A percentile compares a stretch with the other conserved stretches of the same genome.
These are phyloP conservation scores for Erodium texanum DNA, from an alignment of 441 rosid genomes.

Conservation along the genomic window DNA sequence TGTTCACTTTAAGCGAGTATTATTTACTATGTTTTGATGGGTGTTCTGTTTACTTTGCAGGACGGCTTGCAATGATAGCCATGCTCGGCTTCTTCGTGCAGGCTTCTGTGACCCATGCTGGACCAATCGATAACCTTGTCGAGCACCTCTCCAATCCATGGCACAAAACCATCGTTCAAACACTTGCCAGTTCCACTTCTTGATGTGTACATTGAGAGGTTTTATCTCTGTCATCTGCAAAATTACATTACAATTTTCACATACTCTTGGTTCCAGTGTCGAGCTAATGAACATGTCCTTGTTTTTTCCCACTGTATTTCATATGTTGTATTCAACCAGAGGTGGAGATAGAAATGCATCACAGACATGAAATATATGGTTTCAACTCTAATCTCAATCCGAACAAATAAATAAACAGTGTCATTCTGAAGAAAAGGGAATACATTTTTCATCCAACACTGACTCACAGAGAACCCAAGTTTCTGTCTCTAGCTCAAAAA, in stretches of 20 bases:
- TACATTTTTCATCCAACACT: background rate
- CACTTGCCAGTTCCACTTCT: constrained; percentile 42
- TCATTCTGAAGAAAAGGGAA: background rate
- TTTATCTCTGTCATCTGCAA: background rate
- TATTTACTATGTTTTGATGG: background rate
- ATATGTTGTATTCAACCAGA: too few relatives aligned
- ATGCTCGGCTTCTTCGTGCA: constrained; percentile 82
- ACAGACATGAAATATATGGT: too few relatives aligned
- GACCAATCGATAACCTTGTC: constrained; percentile 79
- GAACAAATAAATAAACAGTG: background rate
- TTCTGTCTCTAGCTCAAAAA: background rate
- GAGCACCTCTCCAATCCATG: constrained; percentile 87
- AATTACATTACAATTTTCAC: background rate
- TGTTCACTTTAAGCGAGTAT: background rate
- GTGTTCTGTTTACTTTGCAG: constrained; percentile 21
- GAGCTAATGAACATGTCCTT: background rate
- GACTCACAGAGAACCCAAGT: background rate
- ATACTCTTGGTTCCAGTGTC: background rate
- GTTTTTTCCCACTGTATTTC: background rate
- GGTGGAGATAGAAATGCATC: too few relatives aligned
- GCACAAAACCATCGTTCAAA: constrained; percentile 79
- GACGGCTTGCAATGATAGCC: constrained; percentile 87
- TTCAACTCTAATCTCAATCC: too few relatives aligned
- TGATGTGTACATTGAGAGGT: constrained; percentile 14
- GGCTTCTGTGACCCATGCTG: constrained; percentile 78